Percentiles rank a stretch among this genome's conserved stretches.
These are phyloP conservation scores for Globisporangium acanthophoron DNA, from an alignment of 352 stramenopile species.

Conservation along the genomic window DNA sequence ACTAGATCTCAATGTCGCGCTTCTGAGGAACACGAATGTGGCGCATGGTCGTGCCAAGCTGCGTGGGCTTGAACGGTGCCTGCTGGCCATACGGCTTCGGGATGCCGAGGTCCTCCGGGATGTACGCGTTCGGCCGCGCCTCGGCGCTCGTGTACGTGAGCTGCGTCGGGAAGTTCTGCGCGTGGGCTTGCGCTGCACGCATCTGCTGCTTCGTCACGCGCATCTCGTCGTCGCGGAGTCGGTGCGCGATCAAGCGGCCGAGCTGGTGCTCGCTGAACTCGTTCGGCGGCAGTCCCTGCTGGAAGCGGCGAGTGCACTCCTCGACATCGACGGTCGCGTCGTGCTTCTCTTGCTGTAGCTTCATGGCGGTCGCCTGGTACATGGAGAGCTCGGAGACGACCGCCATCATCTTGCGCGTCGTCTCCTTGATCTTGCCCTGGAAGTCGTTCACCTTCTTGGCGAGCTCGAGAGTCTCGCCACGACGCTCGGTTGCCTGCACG, in stretches of 20 bases:
- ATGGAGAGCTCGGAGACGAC: conserved; percentile 92
- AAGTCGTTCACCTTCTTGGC: conserved; percentile 90
- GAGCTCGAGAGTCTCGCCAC: conserved; percentile 74
- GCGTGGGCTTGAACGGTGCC: conserved; percentile 90
- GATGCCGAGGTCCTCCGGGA: conserved; percentile 90
- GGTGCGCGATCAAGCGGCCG: conserved; percentile 50
- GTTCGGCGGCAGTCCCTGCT: conserved; percentile 70
- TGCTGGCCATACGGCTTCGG: conserved; percentile 90
- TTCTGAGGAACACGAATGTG: conserved; percentile 88
- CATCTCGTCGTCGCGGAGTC: conserved; percentile 41
- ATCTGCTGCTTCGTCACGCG: conserved; percentile 38
- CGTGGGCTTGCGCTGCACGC: conserved; percentile 32
- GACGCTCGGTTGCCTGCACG: conserved; percentile 62
- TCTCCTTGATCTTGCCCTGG: conserved; percentile 87
- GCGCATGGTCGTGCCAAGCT: conserved; percentile 87
- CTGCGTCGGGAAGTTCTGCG: conserved; percentile 61
- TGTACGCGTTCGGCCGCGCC: conserved; percentile 91
- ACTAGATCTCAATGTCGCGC: conserved; percentile 90
- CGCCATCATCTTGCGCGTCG: conserved; percentile 93
- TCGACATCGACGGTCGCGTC: conserved; percentile 61
- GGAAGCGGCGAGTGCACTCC: conserved; percentile 45
- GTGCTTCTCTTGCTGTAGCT: conserved; percentile 91
- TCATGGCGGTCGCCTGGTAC: conserved; percentile 93
- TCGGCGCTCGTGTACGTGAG: conserved; percentile 87
- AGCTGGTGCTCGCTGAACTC: conserved; percentile 75